Conservation (phyloP, 2,329 filamentous ascomycete species). For the Ophiocordyceps camponoti-saundersi region DNA sequence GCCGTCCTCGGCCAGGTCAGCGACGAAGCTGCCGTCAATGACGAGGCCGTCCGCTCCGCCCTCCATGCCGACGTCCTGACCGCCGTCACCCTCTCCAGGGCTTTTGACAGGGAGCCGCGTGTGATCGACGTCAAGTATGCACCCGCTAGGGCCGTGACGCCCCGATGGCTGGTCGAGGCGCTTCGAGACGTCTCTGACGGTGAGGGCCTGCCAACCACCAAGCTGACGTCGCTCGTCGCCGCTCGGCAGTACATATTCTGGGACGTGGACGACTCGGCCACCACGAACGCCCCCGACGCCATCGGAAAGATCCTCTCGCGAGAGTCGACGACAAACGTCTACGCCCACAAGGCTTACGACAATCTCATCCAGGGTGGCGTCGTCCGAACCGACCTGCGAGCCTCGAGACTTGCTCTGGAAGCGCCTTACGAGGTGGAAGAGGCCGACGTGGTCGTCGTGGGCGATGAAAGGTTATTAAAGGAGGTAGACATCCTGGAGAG, state of each 20-base stretch:
- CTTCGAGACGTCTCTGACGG: slow-evolving; percentile 34
- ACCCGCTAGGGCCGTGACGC: slow-evolving; percentile 41
- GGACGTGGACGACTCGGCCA: slow-evolving; percentile 63
- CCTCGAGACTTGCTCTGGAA: slow-evolving; percentile 67
- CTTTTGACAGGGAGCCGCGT: slow-evolving; percentile 42
- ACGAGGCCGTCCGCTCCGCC: slow-evolving; percentile 62
- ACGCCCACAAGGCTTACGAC: slow-evolving; percentile 44
- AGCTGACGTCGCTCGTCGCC: slow-evolving; percentile 27
- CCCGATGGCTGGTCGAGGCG: slow-evolving; percentile 32
- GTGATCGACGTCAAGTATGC: slow-evolving; percentile 85
- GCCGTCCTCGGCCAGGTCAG: slow-evolving; percentile 80
- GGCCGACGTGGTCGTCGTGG: slow-evolving; percentile 66
- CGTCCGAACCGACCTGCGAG: slow-evolving; percentile 70
- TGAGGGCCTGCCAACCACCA: slow-evolving; percentile 30
- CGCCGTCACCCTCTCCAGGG: slow-evolving; percentile 61
- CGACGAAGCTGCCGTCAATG: slow-evolving; percentile 54
- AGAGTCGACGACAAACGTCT: slow-evolving; percentile 48
- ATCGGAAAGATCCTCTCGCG: slow-evolving; percentile 48
- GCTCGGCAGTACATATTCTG: slow-evolving; percentile 85
- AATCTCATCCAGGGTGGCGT: slow-evolving; percentile 60
- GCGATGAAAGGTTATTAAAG: slow-evolving; percentile 62
- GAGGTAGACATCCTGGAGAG: slow-evolving; percentile 58
- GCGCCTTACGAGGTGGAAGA: slow-evolving; percentile 66
- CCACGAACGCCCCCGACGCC: slow-evolving; percentile 45
- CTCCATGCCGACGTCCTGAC: slow-evolving; percentile 87